Evolutionary conservation across 2,329 filamentous ascomycete species (phyloP).

Genomic region (Venturia oleaginea): DNA sequence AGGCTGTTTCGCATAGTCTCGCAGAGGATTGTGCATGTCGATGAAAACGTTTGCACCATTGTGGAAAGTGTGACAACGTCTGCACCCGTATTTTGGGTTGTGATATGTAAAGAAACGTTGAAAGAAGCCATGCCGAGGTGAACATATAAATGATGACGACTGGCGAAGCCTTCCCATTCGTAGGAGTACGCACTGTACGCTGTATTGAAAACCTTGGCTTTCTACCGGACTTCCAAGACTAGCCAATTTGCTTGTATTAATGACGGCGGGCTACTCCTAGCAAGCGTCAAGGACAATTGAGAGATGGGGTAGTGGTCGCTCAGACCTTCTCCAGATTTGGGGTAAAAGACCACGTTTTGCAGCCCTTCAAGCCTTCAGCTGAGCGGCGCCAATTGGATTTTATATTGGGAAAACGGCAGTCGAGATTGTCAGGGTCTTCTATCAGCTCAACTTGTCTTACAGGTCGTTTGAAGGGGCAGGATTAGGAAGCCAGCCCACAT

Average conservation of each 20-base stretch:
- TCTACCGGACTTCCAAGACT: neutral
- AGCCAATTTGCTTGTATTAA: neutral
- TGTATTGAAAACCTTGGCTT: neutral
- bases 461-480: neutral
- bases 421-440: neutral
- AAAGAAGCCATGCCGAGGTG: neutral
- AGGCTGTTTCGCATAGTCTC: neutral
- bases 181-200: neutral
- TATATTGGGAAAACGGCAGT: too few species aligned
- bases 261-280: neutral
- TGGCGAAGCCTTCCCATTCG: neutral
- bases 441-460: neutral
- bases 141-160: neutral
- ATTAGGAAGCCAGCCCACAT: neutral
- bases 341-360: neutral
- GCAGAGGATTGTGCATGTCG: neutral
- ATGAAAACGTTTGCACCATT: neutral
- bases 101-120: neutral
- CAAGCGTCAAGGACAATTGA: neutral
- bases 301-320: neutral
- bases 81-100: neutral
- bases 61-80: neutral
- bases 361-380: too few species aligned
- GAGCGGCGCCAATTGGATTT: too few species aligned
- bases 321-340: neutral